These are phyloP conservation scores for Tubosaeta brunneosetosa DNA, from an alignment of 768 basidiomycete genomes.

Conservation along the genomic window DNA sequence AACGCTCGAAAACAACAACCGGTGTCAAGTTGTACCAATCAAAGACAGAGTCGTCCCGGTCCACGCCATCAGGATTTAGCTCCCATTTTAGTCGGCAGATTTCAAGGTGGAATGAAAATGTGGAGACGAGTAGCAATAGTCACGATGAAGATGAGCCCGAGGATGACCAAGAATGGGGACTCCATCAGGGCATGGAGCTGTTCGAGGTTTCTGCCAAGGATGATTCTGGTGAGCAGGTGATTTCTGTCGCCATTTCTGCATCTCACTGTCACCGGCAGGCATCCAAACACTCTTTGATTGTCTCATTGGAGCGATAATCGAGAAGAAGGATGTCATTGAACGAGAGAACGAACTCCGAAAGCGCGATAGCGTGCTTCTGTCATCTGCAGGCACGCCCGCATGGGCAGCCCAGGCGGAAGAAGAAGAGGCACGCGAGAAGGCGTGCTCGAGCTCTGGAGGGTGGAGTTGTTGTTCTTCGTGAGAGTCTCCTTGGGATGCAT, in stretches of 20 bases:
- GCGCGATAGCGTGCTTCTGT: constrained; percentile 79
- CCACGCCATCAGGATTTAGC: constrained; percentile 49
- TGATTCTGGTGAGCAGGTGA: constrained; percentile 52
- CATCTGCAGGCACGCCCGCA: constrained; percentile 55
- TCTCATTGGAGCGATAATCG: constrained; percentile 76
- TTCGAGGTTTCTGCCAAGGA: constrained; percentile 93
- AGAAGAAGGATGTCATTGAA: constrained; percentile 74
- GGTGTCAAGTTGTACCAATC: constrained; percentile 31
- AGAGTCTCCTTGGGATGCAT: constrained; percentile 16
- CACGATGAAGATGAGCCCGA: constrained; percentile 57
- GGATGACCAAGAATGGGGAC: constrained; percentile 64
- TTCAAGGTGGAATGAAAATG: constrained; percentile 53
- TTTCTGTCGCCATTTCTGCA: constrained; percentile 6
- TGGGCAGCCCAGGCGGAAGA: constrained; percentile 81
- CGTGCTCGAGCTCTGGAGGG: constrained; percentile 39
- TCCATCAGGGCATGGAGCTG: constrained; percentile 79
- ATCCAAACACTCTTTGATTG: constrained; percentile 76
- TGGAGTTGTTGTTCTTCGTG: constrained; percentile 69
- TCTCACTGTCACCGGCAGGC: constrained; percentile 42
- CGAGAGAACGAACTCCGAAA: constrained; percentile 74
- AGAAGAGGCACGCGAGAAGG: constrained; percentile 64
- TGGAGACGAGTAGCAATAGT: constrained; percentile 63
- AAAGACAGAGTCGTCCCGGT: constrained; percentile 41
- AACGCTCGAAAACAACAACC: constrained; percentile 47
- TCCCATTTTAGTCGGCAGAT: constrained; percentile 49